phyloP scores from a whole-genome alignment of 306 rosid genomes.

The Cucurbita argyrosperma region DNA sequence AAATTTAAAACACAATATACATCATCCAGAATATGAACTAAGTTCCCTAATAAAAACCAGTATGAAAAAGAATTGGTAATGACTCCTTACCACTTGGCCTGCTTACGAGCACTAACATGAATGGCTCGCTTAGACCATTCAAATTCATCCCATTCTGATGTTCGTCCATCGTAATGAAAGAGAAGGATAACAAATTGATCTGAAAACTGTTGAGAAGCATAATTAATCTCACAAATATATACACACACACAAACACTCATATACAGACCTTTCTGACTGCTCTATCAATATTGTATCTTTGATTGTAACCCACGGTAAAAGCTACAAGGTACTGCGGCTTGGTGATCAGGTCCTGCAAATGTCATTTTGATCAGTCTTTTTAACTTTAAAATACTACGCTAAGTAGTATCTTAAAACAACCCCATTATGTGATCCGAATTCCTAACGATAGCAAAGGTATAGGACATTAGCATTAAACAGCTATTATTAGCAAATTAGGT shows the following conservation, averaged over 20 bases:
- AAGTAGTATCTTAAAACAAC: neutral
- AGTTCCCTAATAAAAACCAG: neutral
- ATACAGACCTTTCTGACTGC: slow-evolving; percentile 73
- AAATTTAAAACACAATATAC: neutral
- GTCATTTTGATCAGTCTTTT: slow-evolving; percentile 8
- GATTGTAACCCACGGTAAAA: slow-evolving; percentile 77
- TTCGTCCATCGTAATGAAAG: slow-evolving; percentile 89
- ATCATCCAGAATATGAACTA: neutral
- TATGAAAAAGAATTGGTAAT: neutral
- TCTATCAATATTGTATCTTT: slow-evolving; percentile 59
- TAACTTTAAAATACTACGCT: neutral
- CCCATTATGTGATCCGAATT: neutral
- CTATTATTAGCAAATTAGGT: neutral
- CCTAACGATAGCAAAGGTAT: neutral
- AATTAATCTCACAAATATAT: slow-evolving; percentile 9
- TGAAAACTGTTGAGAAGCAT: slow-evolving; percentile 53
- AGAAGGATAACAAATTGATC: slow-evolving; percentile 65
- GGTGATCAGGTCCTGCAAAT: slow-evolving; percentile 58
- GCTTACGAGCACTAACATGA: slow-evolving; percentile 76
- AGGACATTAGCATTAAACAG: neutral
- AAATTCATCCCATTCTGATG: slow-evolving; percentile 87
- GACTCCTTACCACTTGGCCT: slow-evolving; percentile 71
- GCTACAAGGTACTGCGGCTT: slow-evolving; percentile 81
- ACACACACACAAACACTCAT: slow-evolving; percentile 5
- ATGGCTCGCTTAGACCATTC: slow-evolving; percentile 88